Evolutionary conservation across 2,329 filamentous ascomycete species (phyloP).

Genomic region (Chlorencoelia australis): DNA sequence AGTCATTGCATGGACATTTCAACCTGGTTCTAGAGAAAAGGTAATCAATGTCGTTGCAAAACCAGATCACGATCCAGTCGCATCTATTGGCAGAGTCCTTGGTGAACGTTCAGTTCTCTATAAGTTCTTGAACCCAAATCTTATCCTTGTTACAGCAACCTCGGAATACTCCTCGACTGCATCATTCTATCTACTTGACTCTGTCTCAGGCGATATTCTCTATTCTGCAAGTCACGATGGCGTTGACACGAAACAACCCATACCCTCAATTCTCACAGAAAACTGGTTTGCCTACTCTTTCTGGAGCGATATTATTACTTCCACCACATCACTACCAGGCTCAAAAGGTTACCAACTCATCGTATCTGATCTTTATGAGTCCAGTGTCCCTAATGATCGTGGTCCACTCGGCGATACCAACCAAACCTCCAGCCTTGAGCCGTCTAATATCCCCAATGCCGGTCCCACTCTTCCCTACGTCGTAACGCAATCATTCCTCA

Average conservation of each 20-base stretch:
- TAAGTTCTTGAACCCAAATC: slow-evolving; percentile 91
- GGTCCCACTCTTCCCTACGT: slow-evolving; percentile 57
- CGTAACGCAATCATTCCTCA: slow-evolving; percentile 69
- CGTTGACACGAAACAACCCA: slow-evolving; percentile 63
- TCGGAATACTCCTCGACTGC: slow-evolving; percentile 49
- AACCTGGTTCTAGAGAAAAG: slow-evolving; percentile 52
- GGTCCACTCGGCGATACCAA: slow-evolving; percentile 60
- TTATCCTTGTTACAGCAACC: slow-evolving; percentile 63
- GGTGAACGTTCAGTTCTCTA: slow-evolving; percentile 90
- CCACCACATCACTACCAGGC: slow-evolving; percentile 41
- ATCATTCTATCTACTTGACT: slow-evolving; percentile 73
- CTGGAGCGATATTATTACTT: slow-evolving; percentile 49
- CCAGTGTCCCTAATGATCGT: slow-evolving; percentile 70
- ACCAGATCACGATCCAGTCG: slow-evolving; percentile 72
- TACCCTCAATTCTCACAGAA: slow-evolving; percentile 74
- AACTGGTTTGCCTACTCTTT: slow-evolving; percentile 94
- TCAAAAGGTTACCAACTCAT: slow-evolving; percentile 81
- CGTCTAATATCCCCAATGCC: slow-evolving; percentile 45
- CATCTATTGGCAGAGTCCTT: slow-evolving; percentile 89
- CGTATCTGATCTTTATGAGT: slow-evolving; percentile 85
- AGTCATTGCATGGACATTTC: slow-evolving; percentile 62
- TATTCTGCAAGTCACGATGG: slow-evolving; percentile 60
- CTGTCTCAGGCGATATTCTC: slow-evolving; percentile 72
- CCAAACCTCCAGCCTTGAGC: slow-evolving; percentile 71
- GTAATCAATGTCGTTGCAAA: slow-evolving; percentile 59